Evolutionary conservation across 1,139 yeast genomes (phyloP), one percentile per base, ranked within the genome.

Genomic region (Candida sp.): DNA sequence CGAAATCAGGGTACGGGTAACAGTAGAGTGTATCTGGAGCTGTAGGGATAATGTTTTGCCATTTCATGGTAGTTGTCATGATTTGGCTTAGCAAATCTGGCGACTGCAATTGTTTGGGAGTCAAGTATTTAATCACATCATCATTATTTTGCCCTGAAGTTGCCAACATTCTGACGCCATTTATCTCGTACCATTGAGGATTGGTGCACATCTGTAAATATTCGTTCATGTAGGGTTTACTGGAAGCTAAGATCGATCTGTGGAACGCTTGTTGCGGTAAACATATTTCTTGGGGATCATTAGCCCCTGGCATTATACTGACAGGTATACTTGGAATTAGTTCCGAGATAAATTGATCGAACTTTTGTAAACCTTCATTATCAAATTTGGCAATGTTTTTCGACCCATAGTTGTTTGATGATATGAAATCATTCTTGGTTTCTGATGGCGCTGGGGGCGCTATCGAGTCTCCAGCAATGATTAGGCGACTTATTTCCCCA

Each of bases 11-110:
- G 56, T 75, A 91, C 1, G 99, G 98, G 54, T 89, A 90, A 50
- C 96, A 84, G 70, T 87, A 87, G 37, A 93, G 67, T 0, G 99
- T 95, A 57, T 93, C 99, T 0, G 99, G 99, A 1, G 97, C 96
- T 0, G 98, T 90, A 2, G 99, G 99, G 0, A 89, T 84, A 33
- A 88, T 71, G 54, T 88, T 88, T 53, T 89, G 93, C 96, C 97
- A 93, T 43, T 72, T 67, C 35, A 95, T 61, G 1, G 87, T 84
- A 5, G 82, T 74, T 51, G 83, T 86, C 71, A 90, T 75, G 51
- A 89, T 68, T 22, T 77, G 73, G 12, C 81, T 37, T 23, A 52
- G 47, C 12, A 64, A 59, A 11, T 67, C 64, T 5, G 64, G 64
- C 23, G n/a, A 11, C 46, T 9, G 9, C 3, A 52, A 42, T 8